Base-by-base conservation (phyloP, 2,329 filamentous ascomycete genomes). In the Arthroderma sp. region DNA sequence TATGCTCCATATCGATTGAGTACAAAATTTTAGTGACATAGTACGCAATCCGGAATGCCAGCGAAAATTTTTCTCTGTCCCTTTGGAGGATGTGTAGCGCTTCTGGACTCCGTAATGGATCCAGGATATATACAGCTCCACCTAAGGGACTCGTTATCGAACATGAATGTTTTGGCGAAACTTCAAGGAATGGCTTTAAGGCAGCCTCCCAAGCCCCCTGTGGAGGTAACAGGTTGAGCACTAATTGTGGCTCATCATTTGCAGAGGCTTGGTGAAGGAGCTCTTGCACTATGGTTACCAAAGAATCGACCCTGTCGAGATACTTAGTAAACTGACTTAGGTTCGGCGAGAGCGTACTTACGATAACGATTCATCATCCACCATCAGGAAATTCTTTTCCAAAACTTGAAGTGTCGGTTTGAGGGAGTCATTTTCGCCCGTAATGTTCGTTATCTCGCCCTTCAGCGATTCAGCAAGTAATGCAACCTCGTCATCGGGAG, bases 121-220 rank as follows among this genome's bases (percentile, higher is more conserved):
- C 67, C 0, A 86, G 76, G 2, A 95, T 72, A 62, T 86, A 83
- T 4, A 87, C 80, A 0, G 82, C 81, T 2, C 88, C 88, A 0
- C 81, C 83, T 5, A 95, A 74, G 23, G 78, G 79, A 66, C 84
- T 91, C 1, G 85, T 88, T 3, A 95, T 80, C 0, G 88, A 82
- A 2, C 95, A 71, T 0, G 88, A 84, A 4, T 80, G 75, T 28
- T 67, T 66, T 17, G 70, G 70, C 23, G 71, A 69, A 23, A 71
- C 60, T 38, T 65, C 64, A 39, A 74, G 70, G 58, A 89, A 78
- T 1, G 72, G 73, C 0, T 68, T 66, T 2, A 95, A 70, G 13
- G 86, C 80, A 13, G 76, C 63, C 63, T 79, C 76, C 90, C 91
- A 96, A 8, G 80, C 71, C 1, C 78, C 72, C 0, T 76, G 72